These are phyloP conservation scores for Penicillium flavigenum DNA, from an alignment of 495 filamentous ascomycete species.

Conservation along the genomic window DNA sequence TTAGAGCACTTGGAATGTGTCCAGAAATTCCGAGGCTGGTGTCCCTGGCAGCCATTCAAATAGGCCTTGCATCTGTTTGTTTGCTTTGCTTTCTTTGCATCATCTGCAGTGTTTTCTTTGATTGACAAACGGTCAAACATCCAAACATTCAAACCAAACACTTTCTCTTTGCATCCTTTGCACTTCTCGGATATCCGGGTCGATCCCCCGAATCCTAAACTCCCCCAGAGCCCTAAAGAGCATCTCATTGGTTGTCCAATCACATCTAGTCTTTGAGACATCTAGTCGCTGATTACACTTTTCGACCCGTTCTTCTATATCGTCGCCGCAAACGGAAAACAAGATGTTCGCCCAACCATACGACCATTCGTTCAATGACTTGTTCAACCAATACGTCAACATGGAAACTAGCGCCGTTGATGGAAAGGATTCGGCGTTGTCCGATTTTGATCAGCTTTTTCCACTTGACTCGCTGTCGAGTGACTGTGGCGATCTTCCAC, in stretches of 20 bases:
- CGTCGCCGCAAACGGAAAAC: conserved; percentile 48
- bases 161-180: conserved; percentile 19
- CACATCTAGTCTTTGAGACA: conserved; percentile 25
- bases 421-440: conserved; percentile 45
- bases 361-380: conserved; percentile 52
- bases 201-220: conserved; percentile 14
- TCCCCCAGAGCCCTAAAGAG: conserved; percentile 7
- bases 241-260: conserved; percentile 30
- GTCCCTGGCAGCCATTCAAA: conserved; percentile 40
- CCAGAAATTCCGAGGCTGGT: conserved; percentile 45
- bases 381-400: conserved; percentile 55
- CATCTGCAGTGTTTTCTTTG: conserved; percentile 48
- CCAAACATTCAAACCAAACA: conserved; percentile 16
- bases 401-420: conserved; percentile 44
- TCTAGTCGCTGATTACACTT: conserved; percentile 23
- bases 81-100: conserved; percentile 54
- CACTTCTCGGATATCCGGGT: conserved; percentile 15
- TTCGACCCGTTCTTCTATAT: conserved; percentile 15
- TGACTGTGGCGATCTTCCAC: conserved; percentile 49
- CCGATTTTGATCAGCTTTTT: conserved; percentile 48
- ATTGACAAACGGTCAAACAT: conserved; percentile 45
- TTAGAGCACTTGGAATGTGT: conserved; percentile 43
- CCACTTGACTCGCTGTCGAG: conserved; percentile 43
- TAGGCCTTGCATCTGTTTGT: conserved; percentile 47
- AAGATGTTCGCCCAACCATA: conserved; percentile 50